A percentile compares a stretch with the other conserved stretches of the same genome.
phyloP scores from a whole-genome alignment of 163 green algal species.

The Smithsoniella earleae region DNA sequence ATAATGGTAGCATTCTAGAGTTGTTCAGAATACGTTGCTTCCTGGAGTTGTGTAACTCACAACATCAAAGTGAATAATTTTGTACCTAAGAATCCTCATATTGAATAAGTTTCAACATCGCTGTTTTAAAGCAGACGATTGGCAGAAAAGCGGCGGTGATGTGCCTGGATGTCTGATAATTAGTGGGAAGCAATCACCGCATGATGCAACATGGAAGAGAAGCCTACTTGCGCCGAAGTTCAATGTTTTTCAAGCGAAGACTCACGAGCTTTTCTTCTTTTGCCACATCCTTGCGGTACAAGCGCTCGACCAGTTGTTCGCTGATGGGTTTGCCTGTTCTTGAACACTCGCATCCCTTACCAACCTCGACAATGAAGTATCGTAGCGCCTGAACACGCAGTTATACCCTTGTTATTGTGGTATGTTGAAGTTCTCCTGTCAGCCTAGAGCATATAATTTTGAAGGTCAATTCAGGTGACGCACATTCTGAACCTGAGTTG shows the following conservation, averaged over 20 bases:
- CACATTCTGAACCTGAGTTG: conserved; percentile 24
- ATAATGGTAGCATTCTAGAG: too few relatives aligned
- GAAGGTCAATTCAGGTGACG: too few relatives aligned
- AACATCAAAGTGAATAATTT: too few relatives aligned
- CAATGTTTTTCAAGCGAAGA: conserved; percentile 3
- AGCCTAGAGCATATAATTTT: too few relatives aligned
- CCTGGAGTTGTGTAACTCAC: too few relatives aligned
- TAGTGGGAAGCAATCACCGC: neutral
- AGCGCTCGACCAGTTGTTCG: conserved; percentile 43
- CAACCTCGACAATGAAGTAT: conserved; percentile 60
- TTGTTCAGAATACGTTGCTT: too few relatives aligned
- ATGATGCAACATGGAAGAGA: neutral
- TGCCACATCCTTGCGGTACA: conserved; percentile 37
- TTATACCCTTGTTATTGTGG: too few relatives aligned
- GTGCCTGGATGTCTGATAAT: too few relatives aligned
- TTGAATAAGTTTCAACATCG: neutral
- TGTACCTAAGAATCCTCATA: neutral
- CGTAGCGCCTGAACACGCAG: conserved; percentile 50
- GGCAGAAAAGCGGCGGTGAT: too few relatives aligned
- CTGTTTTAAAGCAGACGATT: too few relatives aligned
- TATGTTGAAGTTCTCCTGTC: too few relatives aligned
- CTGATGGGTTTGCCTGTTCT: conserved; percentile 50
- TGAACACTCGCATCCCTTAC: conserved; percentile 46
- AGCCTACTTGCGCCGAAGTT: conserved; percentile 1
- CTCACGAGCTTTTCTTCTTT: conserved; percentile 36